Evolutionary conservation across 805 yeast species (phyloP).

Genomic region (Isabelozyma heimii): DNA sequence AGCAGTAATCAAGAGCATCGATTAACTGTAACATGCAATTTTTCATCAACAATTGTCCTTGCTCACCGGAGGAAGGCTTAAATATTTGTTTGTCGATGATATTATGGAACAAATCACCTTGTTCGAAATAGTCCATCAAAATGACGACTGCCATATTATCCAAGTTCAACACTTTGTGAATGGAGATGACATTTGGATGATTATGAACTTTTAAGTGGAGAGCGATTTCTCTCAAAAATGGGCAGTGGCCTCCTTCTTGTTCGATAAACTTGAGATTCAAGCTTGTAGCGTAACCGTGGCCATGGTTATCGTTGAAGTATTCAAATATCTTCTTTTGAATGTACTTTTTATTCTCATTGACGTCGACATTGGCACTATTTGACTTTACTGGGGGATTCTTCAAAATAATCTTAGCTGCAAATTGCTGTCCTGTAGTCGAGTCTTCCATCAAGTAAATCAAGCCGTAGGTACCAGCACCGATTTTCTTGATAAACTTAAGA

Average conservation of each 20-base stretch:
- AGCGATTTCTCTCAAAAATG: slow-evolving; percentile 62
- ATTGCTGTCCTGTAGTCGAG: slow-evolving; percentile 43
- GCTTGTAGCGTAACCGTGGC: slow-evolving; percentile 3
- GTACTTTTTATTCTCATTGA: slow-evolving; percentile 24
- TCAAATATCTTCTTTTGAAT: slow-evolving; percentile 24
- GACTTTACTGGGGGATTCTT: slow-evolving; percentile 38
- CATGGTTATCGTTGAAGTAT: slow-evolving; percentile 12
- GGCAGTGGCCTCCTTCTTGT: slow-evolving; percentile 21
- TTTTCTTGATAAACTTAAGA: slow-evolving; percentile 44
- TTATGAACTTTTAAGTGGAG: slow-evolving; percentile 72
- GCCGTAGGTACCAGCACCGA: slow-evolving; percentile 88
- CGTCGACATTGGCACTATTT: slow-evolving; percentile 24
- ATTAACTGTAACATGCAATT: slow-evolving; percentile 41
- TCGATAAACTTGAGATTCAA: slow-evolving; percentile 22
- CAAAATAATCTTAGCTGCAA: slow-evolving; percentile 71
- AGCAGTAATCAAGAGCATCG: slow-evolving; percentile 34
- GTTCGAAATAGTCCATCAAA: slow-evolving; percentile 81
- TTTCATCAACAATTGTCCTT: slow-evolving; percentile 47
- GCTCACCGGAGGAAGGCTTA: slow-evolving; percentile 49
- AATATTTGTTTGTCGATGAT: slow-evolving; percentile 76
- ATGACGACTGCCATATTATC: slow-evolving; percentile 57
- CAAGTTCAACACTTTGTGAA: slow-evolving; percentile 68
- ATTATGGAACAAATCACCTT: slow-evolving; percentile 83
- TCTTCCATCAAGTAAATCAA: slow-evolving; percentile 71
- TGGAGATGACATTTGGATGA: slow-evolving; percentile 76